Percentiles rank a stretch among this genome's conserved stretches.
Evolutionary conservation across 371 early-diverging fungal species (phyloP).

Genomic region (Mortierella sp.): DNA sequence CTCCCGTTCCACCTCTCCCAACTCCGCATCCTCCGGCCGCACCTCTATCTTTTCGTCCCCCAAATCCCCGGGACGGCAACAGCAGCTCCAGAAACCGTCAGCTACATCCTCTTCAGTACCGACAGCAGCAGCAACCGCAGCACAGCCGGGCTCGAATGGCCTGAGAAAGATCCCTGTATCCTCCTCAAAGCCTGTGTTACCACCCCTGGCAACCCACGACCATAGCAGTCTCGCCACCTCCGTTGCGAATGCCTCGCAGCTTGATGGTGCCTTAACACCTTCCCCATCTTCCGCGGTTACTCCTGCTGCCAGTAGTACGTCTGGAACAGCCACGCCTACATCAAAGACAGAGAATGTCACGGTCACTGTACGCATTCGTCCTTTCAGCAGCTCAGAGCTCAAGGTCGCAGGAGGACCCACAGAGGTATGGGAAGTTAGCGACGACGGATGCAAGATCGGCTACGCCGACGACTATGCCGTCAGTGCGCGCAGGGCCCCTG

Average conservation of each 20-base stretch:
- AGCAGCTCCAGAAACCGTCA: slow-evolving; percentile 23
- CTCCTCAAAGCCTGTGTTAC: slow-evolving; percentile 23
- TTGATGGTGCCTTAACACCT: background rate
- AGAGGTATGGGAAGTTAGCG: slow-evolving; percentile 44
- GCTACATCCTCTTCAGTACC: slow-evolving; percentile 1
- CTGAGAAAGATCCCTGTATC: slow-evolving; percentile 14
- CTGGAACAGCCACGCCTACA: background rate
- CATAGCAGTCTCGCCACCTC: background rate
- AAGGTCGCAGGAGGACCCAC: slow-evolving; percentile 44
- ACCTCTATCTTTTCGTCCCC: slow-evolving; percentile 28
- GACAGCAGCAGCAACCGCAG: background rate
- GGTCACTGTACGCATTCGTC: slow-evolving; percentile 51
- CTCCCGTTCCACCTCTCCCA: slow-evolving; percentile 28
- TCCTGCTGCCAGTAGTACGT: slow-evolving; percentile 2
- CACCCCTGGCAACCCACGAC: slow-evolving; percentile 18
- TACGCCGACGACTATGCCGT: slow-evolving; percentile 47
- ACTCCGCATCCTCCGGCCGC: slow-evolving; percentile 1
- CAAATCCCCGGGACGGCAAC: slow-evolving; percentile 17
- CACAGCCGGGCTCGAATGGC: background rate
- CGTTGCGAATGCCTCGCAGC: background rate
- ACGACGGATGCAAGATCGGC: slow-evolving; percentile 26
- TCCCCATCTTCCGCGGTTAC: slow-evolving; percentile 1
- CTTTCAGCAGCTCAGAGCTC: slow-evolving; percentile 44
- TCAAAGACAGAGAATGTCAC: slow-evolving; percentile 52
- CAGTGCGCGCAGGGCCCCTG: slow-evolving; percentile 22